A percentile compares a stretch with the other conserved stretches of the same genome.
Conservation (phyloP, 176 grass and related monocot species). For the Oryza longistaminata region DNA sequence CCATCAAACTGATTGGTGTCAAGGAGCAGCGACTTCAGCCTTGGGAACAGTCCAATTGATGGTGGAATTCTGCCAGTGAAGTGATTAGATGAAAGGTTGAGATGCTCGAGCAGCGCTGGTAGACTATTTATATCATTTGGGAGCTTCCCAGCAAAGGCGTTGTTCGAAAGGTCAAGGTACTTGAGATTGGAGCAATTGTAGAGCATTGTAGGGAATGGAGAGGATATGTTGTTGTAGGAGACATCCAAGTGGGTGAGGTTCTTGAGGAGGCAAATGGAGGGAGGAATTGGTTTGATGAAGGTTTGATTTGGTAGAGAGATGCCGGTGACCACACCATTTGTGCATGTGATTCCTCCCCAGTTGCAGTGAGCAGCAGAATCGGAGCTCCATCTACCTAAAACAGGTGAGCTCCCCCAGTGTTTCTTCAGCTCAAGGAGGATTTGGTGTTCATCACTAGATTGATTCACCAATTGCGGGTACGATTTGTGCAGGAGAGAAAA, state of each 20-base stretch:
- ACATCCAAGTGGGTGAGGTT: slow-evolving; percentile 47
- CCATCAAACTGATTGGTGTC: slow-evolving; percentile 46
- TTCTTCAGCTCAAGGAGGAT: slow-evolving; percentile 41
- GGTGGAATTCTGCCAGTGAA: slow-evolving; percentile 47
- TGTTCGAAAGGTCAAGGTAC: slow-evolving; percentile 54
- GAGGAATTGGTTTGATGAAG: slow-evolving; percentile 16
- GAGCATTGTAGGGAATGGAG: slow-evolving; percentile 38
- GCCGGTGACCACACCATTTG: slow-evolving; percentile 15
- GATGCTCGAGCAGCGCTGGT: slow-evolving; percentile 29
- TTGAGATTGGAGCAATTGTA: slow-evolving; percentile 45
- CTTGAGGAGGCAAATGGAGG: slow-evolving; percentile 44
- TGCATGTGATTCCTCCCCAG: slow-evolving; percentile 61
- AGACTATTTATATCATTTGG: slow-evolving; percentile 41
- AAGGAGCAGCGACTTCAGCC: slow-evolving; percentile 33
- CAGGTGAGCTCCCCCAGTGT: slow-evolving; percentile 45
- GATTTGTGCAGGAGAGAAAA: not conserved
- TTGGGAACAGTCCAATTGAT: slow-evolving; percentile 37
- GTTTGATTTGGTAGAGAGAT: not conserved
- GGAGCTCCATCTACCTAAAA: slow-evolving; percentile 43
- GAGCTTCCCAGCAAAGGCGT: slow-evolving; percentile 44
- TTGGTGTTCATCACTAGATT: slow-evolving; percentile 22
- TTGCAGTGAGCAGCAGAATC: slow-evolving; percentile 36
- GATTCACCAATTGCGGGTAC: not conserved
- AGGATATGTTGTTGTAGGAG: slow-evolving; percentile 45
- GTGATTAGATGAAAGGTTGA: slow-evolving; percentile 43